Base-by-base conservation (phyloP, 768 basidiomycete species). In the Russula sp. region DNA sequence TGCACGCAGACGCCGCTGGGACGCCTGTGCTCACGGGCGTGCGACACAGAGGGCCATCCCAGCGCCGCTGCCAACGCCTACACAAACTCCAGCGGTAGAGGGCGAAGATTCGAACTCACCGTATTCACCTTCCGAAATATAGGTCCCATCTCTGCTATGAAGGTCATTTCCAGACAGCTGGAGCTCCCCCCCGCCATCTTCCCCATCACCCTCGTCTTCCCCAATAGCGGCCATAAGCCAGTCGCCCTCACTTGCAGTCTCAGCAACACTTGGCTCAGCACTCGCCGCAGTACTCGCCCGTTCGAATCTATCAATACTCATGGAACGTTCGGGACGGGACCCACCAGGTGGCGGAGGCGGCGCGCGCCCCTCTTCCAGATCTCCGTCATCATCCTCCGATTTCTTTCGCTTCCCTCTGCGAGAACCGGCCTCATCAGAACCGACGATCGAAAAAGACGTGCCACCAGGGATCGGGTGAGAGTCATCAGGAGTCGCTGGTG, bases 221-320 rank as follows among this genome's bases (percentile, higher is more conserved):
- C 81, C 86, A 70, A 92, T 92, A 57, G 90, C 90, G 73, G 89
- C 90, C 90, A 92, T 92, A 49, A 92, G 79, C 90, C 90, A 92
- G 75, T 92, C 90, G 59, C 80, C 86, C 74, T 92, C 90, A 75
- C 88, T 90, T 38, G 76, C 75, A 38, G 83, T 79, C 71, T 82
- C 81, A 53, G 78, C 79, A n/a, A 81, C 80, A 56, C 88, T 87
- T 69, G 88, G 89, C 59, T 88, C 83, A 63, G 80, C 83, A 69
- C 88, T 91, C 69, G 89, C 88, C 56, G 89, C 83, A 61, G 81
- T 83, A 70, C 88, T 91, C 59, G 73, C 76, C 52, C 81, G 75
- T 52, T 84, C 84, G 57, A 83, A 79, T 64, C 79, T 66, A 36
- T 90, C 88, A 70, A 81, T 81, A 75, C 78, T 81, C 71, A 76